Base-by-base conservation (phyloP, 371 early-diverging fungal genomes). In the Mucor piriformis region DNA sequence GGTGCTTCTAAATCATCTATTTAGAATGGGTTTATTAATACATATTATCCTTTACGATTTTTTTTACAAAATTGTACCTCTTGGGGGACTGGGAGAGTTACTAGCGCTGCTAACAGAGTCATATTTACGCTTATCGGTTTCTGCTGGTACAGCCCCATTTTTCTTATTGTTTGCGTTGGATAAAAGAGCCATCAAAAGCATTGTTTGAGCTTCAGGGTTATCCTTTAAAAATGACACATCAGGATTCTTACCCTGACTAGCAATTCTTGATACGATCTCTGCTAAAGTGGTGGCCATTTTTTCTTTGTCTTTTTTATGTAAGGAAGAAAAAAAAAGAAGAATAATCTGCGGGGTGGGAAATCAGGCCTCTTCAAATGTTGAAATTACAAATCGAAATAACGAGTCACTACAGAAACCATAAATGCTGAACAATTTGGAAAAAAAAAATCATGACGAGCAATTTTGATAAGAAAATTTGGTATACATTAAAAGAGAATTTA, bases 151-250 rank as follows among this genome's bases (percentile, higher is more conserved):
- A 29, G 37, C 12, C 16, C 12, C 20, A 16, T 35, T 35, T 3
- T 52, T 21, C 3, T 37, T 11, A 52, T n/a, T n/a, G n/a, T 52
- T 52, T 37, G 33, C 50, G n/a, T 35, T 55, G 3, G 61, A 59
- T 38, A 62, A 50, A n/a, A 67, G 27, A 33, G 63, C 62, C 38
- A 59, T 43, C 8, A 67, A 33, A 25, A 67, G 47, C 59, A 67
- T 58, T 6, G 58, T 43, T 50, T 67, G 67, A 20, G 63, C 63
- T 54, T 67, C 50, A 44, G 67, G 67, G 35, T 67, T 62, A 37
- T 67, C 67, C 50, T 67, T 67, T 13, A 67, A 47, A 40, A 56
- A 61, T 0, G 63, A 67, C 5, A 62, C 34, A 54, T 67, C 67
- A 24, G 61, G 61, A 16, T 56, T 66, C 12, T 57, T 53, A 25